phyloP scores from a whole-genome alignment of 306 rosid genomes.

The Sechiopsis laciniata region DNA sequence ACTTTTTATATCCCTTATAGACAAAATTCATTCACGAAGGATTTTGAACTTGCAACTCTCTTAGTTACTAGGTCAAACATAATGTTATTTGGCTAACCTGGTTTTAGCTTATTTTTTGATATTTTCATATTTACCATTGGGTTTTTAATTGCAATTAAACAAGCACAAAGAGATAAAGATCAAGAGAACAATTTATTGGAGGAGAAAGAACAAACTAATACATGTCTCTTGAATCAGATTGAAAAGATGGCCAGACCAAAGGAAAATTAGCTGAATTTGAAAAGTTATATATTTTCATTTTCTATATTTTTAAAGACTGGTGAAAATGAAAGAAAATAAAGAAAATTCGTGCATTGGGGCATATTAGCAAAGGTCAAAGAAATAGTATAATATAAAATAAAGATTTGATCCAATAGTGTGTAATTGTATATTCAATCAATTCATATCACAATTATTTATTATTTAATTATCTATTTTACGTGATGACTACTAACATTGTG shows the following conservation, averaged over 20 bases:
- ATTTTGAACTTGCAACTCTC: no score
- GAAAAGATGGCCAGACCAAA: background rate
- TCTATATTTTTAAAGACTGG: background rate
- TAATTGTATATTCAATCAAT: background rate
- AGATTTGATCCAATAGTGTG: background rate
- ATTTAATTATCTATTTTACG: background rate
- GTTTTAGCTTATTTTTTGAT: background rate
- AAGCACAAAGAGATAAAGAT: background rate
- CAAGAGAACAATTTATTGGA: background rate
- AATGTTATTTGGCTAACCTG: no score
- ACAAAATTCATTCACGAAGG: no score
- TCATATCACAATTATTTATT: background rate
- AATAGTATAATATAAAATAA: background rate
- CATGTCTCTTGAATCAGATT: background rate
- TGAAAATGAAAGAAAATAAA: conserved; percentile 1
- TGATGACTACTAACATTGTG: conserved; percentile 16
- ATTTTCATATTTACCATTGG: background rate
- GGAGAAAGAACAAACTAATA: background rate
- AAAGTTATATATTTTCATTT: background rate
- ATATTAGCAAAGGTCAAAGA: conserved; percentile 17
- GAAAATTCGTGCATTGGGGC: background rate
- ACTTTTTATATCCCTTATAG: no score
- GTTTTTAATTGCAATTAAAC: background rate
- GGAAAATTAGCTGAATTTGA: background rate
- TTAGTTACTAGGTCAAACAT: no score